phyloP scores from a whole-genome alignment of 2,329 filamentous ascomycete species.

The Sporothrix pseudoabietina region DNA sequence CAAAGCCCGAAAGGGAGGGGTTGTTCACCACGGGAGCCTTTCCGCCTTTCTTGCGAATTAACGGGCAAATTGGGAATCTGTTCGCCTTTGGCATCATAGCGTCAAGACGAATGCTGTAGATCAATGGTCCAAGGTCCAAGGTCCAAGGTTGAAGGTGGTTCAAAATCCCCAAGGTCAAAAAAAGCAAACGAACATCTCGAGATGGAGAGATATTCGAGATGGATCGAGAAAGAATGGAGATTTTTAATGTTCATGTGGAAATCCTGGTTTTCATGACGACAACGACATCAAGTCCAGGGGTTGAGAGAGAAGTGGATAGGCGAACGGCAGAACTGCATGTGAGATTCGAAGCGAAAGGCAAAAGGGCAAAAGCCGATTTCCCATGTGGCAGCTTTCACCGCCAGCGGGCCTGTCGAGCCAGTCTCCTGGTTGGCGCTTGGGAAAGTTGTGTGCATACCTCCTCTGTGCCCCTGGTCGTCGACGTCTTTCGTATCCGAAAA shows the following conservation, averaged over 20 bases:
- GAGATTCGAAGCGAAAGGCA: background rate
- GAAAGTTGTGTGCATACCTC: background rate
- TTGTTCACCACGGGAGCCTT: no score
- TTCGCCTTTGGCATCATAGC: background rate
- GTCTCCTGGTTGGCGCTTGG: background rate
- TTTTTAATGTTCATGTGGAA: background rate
- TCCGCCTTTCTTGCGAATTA: background rate
- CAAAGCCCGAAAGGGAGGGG: background rate
- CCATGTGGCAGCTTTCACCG: background rate
- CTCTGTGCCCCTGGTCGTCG: background rate
- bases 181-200: background rate
- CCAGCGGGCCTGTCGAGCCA: background rate
- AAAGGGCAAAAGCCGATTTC: background rate
- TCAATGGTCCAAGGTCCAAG: background rate
- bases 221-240: background rate
- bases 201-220: background rate
- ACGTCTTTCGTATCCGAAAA: background rate
- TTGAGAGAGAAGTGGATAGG: background rate
- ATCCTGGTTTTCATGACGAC: background rate
- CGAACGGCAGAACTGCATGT: background rate
- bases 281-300: background rate
- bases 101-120: background rate
- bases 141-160: background rate
- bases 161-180: background rate
- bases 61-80: conserved; percentile 4